Base-by-base conservation (phyloP, 1,284 basidiomycete species). In the Naganishia albida region DNA sequence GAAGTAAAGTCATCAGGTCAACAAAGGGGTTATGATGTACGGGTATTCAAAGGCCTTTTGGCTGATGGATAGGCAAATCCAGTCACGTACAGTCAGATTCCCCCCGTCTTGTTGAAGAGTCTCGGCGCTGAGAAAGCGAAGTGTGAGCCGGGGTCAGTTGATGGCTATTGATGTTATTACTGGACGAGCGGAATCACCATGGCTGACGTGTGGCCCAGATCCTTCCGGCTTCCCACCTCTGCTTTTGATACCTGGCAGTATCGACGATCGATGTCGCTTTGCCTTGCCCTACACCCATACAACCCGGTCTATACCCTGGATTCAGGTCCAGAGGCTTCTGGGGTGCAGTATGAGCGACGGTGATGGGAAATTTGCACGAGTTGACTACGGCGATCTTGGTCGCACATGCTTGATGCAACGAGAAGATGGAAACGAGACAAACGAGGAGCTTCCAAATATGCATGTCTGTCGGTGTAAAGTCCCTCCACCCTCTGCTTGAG, bases 351-450 rank as follows among this genome's bases (percentile, higher is more conserved):
- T 55, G 53, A 3, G 53, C 53, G 13, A 39, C 30, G 25, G 23
- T 42, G 53, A 55, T 42, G 26, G 53, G n/a, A 23, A 55, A 55
- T 26, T 28, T 28, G 40, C 53, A 55, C n/a, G 53, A 42, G 26
- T 55, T 55, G 20, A 42, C 39, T 10, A 55, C 53, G 6, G n/a
- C 23, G 39, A 55, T 55, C 53, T 55, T 55, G 39, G 40, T 26
- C 12, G 53, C 53, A 15, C 7, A 39, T 16, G 20, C 34, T 53
- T 34, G 34, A 39, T n/a, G 20, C 2, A 51, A 34, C 34, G 34
- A n/a, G 49, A 34, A 51, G 28, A 25, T 28, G 10, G 28, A 28
- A 18, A 51, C 49, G 49, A 12, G 30, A 28, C 28, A 51, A 13
- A 20, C n/a, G n/a, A 20, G 10, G 10, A 34, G 34, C 34, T 34